Percentiles rank a stretch among this genome's conserved stretches.
phyloP scores from a whole-genome alignment of 371 early-diverging fungal species.

The Batrachochytrium dendrobatidis region DNA sequence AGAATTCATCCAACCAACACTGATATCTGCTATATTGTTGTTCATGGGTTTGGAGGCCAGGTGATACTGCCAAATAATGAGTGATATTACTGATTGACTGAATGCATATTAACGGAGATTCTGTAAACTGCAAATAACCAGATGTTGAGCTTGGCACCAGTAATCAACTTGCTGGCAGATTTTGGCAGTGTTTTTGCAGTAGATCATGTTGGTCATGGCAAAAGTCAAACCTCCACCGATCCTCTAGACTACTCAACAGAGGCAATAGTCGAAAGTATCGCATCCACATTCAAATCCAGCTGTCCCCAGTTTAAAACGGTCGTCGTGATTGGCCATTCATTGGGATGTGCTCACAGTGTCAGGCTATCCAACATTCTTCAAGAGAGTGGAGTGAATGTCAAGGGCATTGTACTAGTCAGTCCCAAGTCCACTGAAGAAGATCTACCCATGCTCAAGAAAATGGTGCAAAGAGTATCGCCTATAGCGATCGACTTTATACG shows the following conservation, averaged over 20 bases:
- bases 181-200: neutral
- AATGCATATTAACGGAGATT: too few species aligned
- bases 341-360: neutral
- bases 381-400: neutral
- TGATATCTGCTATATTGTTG: neutral
- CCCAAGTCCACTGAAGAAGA: neutral
- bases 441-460: neutral
- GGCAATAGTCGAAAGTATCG: neutral
- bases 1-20: neutral
- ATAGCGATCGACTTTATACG: neutral
- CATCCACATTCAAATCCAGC: neutral
- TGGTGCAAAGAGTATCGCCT: neutral
- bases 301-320: neutral
- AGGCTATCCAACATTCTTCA: neutral
- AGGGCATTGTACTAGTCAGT: neutral
- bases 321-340: neutral
- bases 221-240: neutral
- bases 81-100: too few species aligned
- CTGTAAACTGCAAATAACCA: too few species aligned
- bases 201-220: neutral
- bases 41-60: conserved; percentile 1
- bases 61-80: too few species aligned
- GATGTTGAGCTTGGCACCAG: conserved; percentile 1
- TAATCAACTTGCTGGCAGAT: neutral
- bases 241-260: neutral